Conservation (phyloP, 441 rosid species). For the Metrosideros polymorpha region DNA sequence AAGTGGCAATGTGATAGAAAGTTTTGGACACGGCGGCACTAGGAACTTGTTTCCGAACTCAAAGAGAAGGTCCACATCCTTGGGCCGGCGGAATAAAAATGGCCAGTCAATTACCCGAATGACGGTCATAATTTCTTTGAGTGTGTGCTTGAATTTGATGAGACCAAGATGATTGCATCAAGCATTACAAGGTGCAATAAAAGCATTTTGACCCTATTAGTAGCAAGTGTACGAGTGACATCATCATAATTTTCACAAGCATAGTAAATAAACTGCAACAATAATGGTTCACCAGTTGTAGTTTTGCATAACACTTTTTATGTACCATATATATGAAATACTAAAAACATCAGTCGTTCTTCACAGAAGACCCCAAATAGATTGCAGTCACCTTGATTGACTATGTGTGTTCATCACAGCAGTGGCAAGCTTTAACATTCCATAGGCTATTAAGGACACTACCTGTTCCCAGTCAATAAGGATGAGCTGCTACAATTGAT, state of each 20-base stretch:
- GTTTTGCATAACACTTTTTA: not conserved
- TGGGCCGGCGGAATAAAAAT: not conserved
- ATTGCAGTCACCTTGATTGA: constrained; percentile 59
- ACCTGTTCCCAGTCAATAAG: constrained; percentile 48
- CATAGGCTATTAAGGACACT: constrained; percentile 56
- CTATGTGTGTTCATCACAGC: constrained; percentile 74
- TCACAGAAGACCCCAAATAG: not conserved
- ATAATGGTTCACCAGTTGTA: not conserved
- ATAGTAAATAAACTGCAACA: not conserved
- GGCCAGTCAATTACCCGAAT: not conserved
- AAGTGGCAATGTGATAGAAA: not conserved
- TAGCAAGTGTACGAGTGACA: not conserved
- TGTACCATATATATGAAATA: not conserved
- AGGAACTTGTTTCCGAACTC: not conserved
- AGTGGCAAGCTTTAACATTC: constrained; percentile 78
- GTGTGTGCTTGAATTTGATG: not conserved
- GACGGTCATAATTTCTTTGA: not conserved
- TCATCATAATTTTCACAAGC: not conserved
- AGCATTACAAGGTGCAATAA: not conserved
- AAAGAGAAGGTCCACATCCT: not conserved
- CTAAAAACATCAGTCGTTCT: not conserved
- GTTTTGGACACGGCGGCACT: not conserved
- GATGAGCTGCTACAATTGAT: constrained; percentile 30
- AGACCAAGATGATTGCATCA: not conserved
- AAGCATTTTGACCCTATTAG: not conserved